Evolutionary conservation across 805 yeast species (phyloP), one percentile per base, ranked within the genome.

Genomic region (Kodamaea leandrae): DNA sequence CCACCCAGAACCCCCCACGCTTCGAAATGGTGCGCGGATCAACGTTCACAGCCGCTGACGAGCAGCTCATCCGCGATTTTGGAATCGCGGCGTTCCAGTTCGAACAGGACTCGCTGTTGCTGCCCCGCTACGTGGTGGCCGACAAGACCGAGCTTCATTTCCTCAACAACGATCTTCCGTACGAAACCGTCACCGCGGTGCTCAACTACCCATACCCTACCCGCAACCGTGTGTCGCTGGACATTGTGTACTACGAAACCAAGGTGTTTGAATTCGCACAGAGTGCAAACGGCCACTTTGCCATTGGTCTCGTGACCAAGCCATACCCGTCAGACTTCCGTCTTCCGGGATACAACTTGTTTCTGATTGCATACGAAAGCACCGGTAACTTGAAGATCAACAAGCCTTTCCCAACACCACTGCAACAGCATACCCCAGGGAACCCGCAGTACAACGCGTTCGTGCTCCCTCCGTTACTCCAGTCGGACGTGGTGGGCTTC

Each of bases 331-430:
- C 75, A 44, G 30, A 53, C 3, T 86, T 83, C 58, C 69, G 86
- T 49, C 66, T 82, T 10, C 95, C 95, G 0, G 95, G 95, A 1
- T 75, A 79, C 57, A 73, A 78, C 44, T 76, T 76, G 36, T 83
- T 81, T 53, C 82, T 89, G 0, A 70, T 86, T 36, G 84, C 84
- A 2, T 79, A 85, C 54, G 91, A 85, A 57, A 76, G 86, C 2
- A 77, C 80, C 4, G 95, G 95, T 1, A 76, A 80, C 44, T 63
- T 83, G 42, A 71, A 86, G 46, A 74, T 84, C 37, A 82, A 80
- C 53, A 76, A 76, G 51, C 86, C 88, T 16, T 77, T 81, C 36
- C 69, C 74, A 1, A 66, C 74, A 1, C 73, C 74, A 2, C 52
- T 61, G 18, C 74, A 69, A 43, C 74, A 69, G 45, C 73, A 69